A percentile compares a stretch with the other conserved stretches of the same genome.
Evolutionary conservation across 2,329 filamentous ascomycete genomes (phyloP).

Genomic region (Aspergillus pseudonomiae): DNA sequence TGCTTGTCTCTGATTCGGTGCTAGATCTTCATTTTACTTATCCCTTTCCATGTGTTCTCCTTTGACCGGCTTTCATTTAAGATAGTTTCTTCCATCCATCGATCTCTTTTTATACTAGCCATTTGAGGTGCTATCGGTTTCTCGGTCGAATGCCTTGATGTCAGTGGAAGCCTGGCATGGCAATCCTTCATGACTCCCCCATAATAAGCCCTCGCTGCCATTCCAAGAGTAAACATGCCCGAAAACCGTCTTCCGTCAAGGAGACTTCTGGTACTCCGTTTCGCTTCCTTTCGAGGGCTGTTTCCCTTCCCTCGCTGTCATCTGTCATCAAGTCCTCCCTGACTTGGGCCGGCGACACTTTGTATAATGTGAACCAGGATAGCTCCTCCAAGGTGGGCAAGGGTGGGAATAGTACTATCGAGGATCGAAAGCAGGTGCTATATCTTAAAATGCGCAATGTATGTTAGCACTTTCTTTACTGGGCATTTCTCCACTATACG

Average conservation of each 20-base stretch:
- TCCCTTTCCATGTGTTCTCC: not conserved
- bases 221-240: conserved; percentile 22
- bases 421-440: conserved; percentile 65
- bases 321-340: conserved; percentile 38
- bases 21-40: not conserved
- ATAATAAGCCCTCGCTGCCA: conserved; percentile 24
- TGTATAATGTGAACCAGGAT: conserved; percentile 50
- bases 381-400: conserved; percentile 57
- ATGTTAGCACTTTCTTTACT: conserved; percentile 33
- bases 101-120: not conserved
- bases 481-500: too few relatives aligned
- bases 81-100: not conserved
- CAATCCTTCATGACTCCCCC: conserved; percentile 12
- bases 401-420: conserved; percentile 49
- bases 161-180: conserved; percentile 7
- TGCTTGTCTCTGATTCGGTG: not conserved
- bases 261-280: conserved; percentile 11
- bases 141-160: not conserved
- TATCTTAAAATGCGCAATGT: conserved; percentile 68
- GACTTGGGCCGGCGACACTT: conserved; percentile 38
- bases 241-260: conserved; percentile 9
- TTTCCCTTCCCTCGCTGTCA: conserved; percentile 37
- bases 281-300: conserved; percentile 28
- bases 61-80: not conserved
- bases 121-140: not conserved